These are phyloP conservation scores for Phytophthora colocasiae DNA, from an alignment of 352 stramenopile species.

Conservation along the genomic window DNA sequence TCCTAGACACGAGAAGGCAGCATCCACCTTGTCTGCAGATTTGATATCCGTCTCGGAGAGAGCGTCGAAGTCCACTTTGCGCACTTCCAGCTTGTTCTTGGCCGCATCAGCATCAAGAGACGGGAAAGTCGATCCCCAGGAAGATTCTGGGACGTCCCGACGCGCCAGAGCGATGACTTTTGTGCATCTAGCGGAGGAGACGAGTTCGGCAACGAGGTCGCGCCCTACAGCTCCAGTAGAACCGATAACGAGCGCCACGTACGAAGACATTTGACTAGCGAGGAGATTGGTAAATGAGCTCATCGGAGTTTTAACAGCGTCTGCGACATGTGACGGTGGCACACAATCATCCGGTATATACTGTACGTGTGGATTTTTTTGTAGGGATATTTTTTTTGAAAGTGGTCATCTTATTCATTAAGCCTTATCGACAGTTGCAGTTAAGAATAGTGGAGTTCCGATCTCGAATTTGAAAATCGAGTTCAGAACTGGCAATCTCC, in stretches of 20 bases:
- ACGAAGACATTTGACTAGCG: conserved; percentile 28
- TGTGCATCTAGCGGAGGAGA: conserved; percentile 62
- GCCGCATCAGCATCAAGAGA: conserved; percentile 47
- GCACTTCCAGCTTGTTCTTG: conserved; percentile 67
- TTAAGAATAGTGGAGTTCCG: no score
- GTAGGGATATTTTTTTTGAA: no score
- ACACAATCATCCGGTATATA: conserved; percentile 1
- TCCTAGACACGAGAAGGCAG: conserved; percentile 75
- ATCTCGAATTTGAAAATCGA: no score
- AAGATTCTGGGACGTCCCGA: conserved; percentile 57
- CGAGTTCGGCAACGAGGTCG: conserved; percentile 74
- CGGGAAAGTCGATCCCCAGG: conserved; percentile 60
- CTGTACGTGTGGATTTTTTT: no score
- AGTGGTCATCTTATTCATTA: no score
- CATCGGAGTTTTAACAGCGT: not conserved
- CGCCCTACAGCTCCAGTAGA: conserved; percentile 77
- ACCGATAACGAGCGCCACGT: conserved; percentile 77
- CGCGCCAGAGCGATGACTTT: conserved; percentile 78
- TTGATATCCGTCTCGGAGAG: conserved; percentile 45
- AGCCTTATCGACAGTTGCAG: no score
- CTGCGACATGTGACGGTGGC: conserved; percentile 19
- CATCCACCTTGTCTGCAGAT: conserved; percentile 57
- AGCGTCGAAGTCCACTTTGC: conserved; percentile 63
- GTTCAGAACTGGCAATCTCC: no score
- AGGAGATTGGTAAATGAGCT: conserved; percentile 24